Evolutionary conservation across 2,329 filamentous ascomycete genomes (phyloP).

Genomic region (Epichloe festucae): DNA sequence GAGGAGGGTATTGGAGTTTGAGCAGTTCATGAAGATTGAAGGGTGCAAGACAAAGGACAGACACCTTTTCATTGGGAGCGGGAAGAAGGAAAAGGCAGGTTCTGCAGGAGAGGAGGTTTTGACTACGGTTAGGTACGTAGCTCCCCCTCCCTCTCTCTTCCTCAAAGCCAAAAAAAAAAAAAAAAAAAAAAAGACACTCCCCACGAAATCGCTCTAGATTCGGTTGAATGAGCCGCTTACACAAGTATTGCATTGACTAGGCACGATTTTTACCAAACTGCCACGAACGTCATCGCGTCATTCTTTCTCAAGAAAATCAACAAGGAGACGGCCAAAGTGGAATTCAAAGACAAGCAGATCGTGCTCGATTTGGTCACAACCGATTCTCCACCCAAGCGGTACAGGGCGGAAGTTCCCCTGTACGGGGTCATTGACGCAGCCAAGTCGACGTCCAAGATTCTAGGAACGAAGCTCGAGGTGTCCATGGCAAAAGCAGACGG

Average conservation of each 20-base stretch:
- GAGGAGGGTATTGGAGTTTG: slow-evolving; percentile 85
- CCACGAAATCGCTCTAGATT: background rate
- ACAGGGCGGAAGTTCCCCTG: slow-evolving; percentile 58
- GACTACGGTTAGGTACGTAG: slow-evolving; percentile 57
- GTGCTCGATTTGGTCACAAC: slow-evolving; percentile 74
- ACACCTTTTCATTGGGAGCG: slow-evolving; percentile 77
- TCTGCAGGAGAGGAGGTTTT: slow-evolving; percentile 57
- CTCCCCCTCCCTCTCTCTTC: too few relatives aligned
- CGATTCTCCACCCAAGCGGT: slow-evolving; percentile 67
- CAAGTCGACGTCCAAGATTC: slow-evolving; percentile 64
- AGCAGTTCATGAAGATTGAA: slow-evolving; percentile 92
- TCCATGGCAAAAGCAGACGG: slow-evolving; percentile 59
- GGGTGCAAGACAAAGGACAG: slow-evolving; percentile 72
- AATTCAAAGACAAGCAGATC: slow-evolving; percentile 51
- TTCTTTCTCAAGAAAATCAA: slow-evolving; percentile 97
- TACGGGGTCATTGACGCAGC: slow-evolving; percentile 65
- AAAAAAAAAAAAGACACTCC: background rate
- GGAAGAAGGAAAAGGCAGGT: slow-evolving; percentile 43
- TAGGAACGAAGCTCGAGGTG: slow-evolving; percentile 83
- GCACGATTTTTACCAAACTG: slow-evolving; percentile 91
- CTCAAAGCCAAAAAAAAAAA: background rate
- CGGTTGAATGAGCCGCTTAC: background rate
- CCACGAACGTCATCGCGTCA: slow-evolving; percentile 70
- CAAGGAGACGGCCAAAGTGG: slow-evolving; percentile 61
- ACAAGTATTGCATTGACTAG: slow-evolving; percentile 9